phyloP scores from a whole-genome alignment of 225 moss, liverwort and hornwort genomes.

The Polytrichum formosum region DNA sequence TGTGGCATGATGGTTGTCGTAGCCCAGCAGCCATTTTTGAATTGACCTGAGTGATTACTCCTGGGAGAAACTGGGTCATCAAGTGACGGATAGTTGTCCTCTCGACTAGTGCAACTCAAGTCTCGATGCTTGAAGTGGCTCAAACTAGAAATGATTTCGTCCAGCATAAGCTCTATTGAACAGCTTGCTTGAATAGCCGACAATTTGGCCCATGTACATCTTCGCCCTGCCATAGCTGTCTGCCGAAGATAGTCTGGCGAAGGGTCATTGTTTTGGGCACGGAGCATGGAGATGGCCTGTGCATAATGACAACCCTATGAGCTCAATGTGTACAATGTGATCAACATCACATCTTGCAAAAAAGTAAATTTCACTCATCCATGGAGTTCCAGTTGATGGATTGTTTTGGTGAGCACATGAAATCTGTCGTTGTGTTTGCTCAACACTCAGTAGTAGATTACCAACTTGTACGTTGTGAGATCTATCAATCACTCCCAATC shows the following conservation, averaged over 20 bases:
- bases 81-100: slow-evolving; percentile 11
- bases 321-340: no score
- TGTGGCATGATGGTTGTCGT: background rate
- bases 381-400: no score
- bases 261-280: slow-evolving; percentile 15
- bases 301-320: background rate
- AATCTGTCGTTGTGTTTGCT: no score
- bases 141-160: slow-evolving; percentile 77
- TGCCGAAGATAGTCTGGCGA: slow-evolving; percentile 59
- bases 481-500: no score
- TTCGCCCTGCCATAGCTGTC: slow-evolving; percentile 81
- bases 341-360: no score
- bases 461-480: no score
- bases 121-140: slow-evolving; percentile 44
- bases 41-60: slow-evolving; percentile 5
- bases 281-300: slow-evolving; percentile 29
- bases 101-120: slow-evolving; percentile 15
- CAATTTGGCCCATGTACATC: slow-evolving; percentile 86
- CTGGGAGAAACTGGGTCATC: slow-evolving; percentile 14
- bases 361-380: no score
- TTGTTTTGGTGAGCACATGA: no score
- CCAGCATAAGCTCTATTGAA: slow-evolving; percentile 78
- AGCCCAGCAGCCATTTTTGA: slow-evolving; percentile 10
- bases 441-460: no score
- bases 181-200: slow-evolving; percentile 90